These are phyloP conservation scores for Fusarium keratoplasticum DNA, from an alignment of 2,329 filamentous ascomycete species.

Conservation along the genomic window DNA sequence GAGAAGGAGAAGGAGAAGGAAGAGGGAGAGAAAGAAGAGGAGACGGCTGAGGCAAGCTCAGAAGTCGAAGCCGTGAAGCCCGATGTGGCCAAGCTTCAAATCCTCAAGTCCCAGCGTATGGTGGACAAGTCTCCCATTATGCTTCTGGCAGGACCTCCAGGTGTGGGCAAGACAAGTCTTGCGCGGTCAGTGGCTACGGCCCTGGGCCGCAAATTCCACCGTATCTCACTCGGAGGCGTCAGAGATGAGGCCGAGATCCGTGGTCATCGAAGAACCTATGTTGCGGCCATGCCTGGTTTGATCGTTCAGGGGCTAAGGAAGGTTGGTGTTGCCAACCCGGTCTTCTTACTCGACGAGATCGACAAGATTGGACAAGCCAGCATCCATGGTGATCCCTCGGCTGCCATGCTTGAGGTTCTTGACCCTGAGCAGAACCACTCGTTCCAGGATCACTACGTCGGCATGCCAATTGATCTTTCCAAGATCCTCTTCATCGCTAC, in stretches of 20 bases:
- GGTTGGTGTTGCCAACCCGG: constrained; percentile 93
- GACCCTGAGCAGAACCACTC: constrained; percentile 97
- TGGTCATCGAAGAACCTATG: constrained; percentile 94
- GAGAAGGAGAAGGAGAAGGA: neutral
- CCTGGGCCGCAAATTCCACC: constrained; percentile 93
- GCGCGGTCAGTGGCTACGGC: constrained; percentile 94
- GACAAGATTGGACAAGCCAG: constrained; percentile 95
- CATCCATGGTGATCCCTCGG: constrained; percentile 94
- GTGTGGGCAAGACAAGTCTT: constrained; percentile 95
- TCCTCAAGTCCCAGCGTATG: constrained; percentile 85
- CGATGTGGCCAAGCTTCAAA: constrained; percentile 73
- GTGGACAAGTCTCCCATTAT: constrained; percentile 96
- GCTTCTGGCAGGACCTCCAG: constrained; percentile 90
- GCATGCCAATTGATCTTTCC: constrained; percentile 93
- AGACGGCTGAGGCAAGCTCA: constrained; percentile 27
- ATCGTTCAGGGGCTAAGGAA: constrained; percentile 95
- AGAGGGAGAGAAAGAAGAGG: neutral
- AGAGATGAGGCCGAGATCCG: constrained; percentile 97
- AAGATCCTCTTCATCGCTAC: constrained; percentile 98
- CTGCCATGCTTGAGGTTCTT: constrained; percentile 97
- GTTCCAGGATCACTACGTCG: constrained; percentile 96
- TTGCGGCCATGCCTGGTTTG: constrained; percentile 97
- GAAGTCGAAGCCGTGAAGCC: constrained; percentile 48
- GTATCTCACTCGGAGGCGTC: constrained; percentile 95
- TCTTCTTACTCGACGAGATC: constrained; percentile 96